Evolutionary conservation across 192 early-diverging fungal genomes (phyloP), one percentile per base, ranked within the genome.

Genomic region (Coemansia sp.): DNA sequence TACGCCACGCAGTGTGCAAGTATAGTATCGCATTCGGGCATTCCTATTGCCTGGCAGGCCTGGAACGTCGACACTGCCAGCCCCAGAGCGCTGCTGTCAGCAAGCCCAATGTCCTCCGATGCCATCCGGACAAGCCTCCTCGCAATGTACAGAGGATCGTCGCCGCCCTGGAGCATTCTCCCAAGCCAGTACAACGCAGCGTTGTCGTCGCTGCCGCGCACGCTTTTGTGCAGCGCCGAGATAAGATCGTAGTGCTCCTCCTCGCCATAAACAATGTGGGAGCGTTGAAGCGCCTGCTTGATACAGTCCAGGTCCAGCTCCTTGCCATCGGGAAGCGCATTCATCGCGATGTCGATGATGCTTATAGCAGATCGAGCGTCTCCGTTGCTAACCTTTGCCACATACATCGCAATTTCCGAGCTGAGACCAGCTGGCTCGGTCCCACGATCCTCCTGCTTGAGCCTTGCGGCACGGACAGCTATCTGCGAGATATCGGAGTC

Each of bases 181-280:
- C 92, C 93, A 11, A 97, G 77, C 95, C 95, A 95, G 74, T 96
- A 96, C 3, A 95, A 74, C 13, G 89, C 86, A 0, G 90, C 92
- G 83, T 93, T 88, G 7, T 72, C 87, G 72, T 93, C 90, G 63
- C 88, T 86, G 59, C 94, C 94, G n/a, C 94, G 89, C 37, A 95
- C 84, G 65, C 88, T 90, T 75, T 97, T 95, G 79, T 95, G 94
- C 13, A 97, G 64, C 0, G 95, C 95, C 57, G 92, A 93, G 48
- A 97, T 95, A 7, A 91, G 85, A 41, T 97, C 90, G 70, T 93
- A 95, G 78, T 97, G 95, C 69, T 94, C 90, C n/a, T 97, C 87
- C 12, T 86, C 82, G 65, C 94, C 93, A 70, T 97, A 95, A 14
- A 90, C 64, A n/a, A 94, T 66, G 60, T 93, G 91, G 0, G 91